phyloP scores from a whole-genome alignment of 2,329 filamentous ascomycete species.

The Chrysoporthe puriensis region DNA sequence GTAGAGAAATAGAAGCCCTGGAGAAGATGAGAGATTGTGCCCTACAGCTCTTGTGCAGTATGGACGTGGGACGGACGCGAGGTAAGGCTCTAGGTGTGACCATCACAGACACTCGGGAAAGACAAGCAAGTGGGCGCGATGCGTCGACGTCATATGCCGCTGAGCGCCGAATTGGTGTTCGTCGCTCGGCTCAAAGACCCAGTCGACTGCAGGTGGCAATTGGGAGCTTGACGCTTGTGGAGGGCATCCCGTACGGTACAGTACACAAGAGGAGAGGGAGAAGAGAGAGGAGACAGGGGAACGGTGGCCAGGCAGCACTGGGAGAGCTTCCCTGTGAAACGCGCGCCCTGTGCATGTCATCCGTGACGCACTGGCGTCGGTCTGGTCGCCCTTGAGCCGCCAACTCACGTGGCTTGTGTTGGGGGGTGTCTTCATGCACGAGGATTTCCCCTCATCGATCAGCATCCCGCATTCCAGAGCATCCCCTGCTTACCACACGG shows the following conservation, averaged over 20 bases:
- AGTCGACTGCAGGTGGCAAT: neutral
- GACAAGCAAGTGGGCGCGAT: neutral
- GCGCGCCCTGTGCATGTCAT: slow-evolving; percentile 26
- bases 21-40: neutral
- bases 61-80: neutral
- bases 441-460: no score
- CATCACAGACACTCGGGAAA: neutral
- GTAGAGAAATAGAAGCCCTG: neutral
- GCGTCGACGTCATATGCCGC: slow-evolving; percentile 20
- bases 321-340: slow-evolving; percentile 16
- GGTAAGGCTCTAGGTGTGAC: neutral
- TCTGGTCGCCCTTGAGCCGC: slow-evolving; percentile 21
- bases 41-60: neutral
- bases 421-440: neutral
- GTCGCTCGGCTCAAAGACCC: neutral
- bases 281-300: neutral
- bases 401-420: slow-evolving; percentile 26
- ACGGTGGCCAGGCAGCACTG: neutral
- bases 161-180: neutral
- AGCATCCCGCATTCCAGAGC: no score
- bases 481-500: no score
- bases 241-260: neutral
- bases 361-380: slow-evolving; percentile 1
- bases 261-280: neutral
- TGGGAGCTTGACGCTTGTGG: neutral